phyloP scores from a whole-genome alignment of 2,329 filamentous ascomycete species.

The Zelopaecilomyces penicillatus region DNA sequence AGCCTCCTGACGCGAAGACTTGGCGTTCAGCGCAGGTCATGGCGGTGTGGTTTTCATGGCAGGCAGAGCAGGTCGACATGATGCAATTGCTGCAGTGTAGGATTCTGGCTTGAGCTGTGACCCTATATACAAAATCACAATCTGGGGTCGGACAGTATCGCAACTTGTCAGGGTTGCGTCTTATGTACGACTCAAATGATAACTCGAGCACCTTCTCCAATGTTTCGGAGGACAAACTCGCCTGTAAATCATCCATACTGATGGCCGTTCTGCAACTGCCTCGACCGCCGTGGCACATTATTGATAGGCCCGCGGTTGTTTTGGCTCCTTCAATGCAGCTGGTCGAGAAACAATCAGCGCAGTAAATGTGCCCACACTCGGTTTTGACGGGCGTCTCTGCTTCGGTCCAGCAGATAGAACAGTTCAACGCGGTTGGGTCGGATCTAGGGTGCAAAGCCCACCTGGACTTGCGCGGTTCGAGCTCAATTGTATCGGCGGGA shows the following conservation, averaged over 20 bases:
- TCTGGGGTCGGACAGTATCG: conserved; percentile 35
- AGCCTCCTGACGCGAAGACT: conserved; percentile 16
- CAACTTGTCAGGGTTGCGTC: conserved; percentile 21
- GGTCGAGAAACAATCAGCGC: conserved; percentile 30
- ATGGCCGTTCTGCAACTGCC: too few species aligned
- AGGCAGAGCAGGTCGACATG: conserved; percentile 24
- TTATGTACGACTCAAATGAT: conserved; percentile 28
- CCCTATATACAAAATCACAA: conserved; percentile 35
- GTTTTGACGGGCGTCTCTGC: conserved; percentile 26
- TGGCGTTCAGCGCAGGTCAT: conserved; percentile 26
- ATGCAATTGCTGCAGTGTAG: conserved; percentile 29
- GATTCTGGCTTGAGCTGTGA: neutral
- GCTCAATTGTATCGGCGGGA: conserved; percentile 15
- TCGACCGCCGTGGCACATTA: too few species aligned
- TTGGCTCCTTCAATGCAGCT: conserved; percentile 13
- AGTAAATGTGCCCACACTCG: conserved; percentile 33
- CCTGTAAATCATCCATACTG: too few species aligned
- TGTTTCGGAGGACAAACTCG: too few species aligned
- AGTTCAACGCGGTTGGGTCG: conserved; percentile 10
- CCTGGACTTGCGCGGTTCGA: conserved; percentile 16
- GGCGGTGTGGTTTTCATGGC: conserved; percentile 24
- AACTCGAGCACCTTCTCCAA: conserved; percentile 15
- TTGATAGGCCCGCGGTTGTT: too few species aligned
- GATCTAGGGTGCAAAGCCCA: conserved; percentile 18
- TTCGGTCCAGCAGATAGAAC: conserved; percentile 29